Conservation (phyloP, 2,329 filamentous ascomycete species). For the Ophiostoma montium region DNA sequence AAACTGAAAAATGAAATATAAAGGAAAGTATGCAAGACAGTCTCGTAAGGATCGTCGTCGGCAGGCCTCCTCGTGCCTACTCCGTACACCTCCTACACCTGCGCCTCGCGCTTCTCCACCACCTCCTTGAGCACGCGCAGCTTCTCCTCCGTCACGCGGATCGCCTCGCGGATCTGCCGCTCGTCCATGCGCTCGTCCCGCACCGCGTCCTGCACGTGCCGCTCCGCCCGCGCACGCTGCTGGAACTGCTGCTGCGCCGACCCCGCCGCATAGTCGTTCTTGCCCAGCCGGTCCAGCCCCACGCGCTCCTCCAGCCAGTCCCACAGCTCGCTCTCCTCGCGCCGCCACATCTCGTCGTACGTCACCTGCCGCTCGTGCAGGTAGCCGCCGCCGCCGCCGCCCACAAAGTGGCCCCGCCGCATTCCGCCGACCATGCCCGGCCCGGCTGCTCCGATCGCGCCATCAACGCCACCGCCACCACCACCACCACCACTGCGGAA, state of each 20-base stretch:
- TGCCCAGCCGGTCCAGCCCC: slow-evolving; percentile 46
- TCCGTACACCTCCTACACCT: neutral
- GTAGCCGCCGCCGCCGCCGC: neutral
- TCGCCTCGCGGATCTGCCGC: slow-evolving; percentile 64
- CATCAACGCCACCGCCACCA: slow-evolving; percentile 11
- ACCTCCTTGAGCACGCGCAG: slow-evolving; percentile 63
- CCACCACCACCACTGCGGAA: slow-evolving; percentile 29
- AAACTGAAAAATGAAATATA: neutral
- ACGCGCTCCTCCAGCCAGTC: slow-evolving; percentile 83
- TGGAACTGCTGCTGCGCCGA: neutral
- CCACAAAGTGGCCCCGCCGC: neutral
- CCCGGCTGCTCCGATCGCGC: neutral
- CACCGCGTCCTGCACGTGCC: slow-evolving; percentile 42
- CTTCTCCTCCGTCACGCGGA: slow-evolving; percentile 75
- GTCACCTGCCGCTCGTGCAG: slow-evolving; percentile 52
- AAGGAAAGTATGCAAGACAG: neutral
- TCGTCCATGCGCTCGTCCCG: slow-evolving; percentile 51
- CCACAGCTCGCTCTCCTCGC: slow-evolving; percentile 82
- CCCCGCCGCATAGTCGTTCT: slow-evolving; percentile 13
- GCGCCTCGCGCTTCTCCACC: slow-evolving; percentile 35
- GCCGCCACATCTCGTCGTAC: slow-evolving; percentile 86
- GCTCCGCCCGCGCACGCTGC: neutral
- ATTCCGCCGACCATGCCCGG: neutral
- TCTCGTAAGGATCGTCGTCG: neutral
- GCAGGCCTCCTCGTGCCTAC: too few relatives aligned